Base-by-base conservation (phyloP, 176 grass and related monocot species). In the Neostapfia colusana region DNA sequence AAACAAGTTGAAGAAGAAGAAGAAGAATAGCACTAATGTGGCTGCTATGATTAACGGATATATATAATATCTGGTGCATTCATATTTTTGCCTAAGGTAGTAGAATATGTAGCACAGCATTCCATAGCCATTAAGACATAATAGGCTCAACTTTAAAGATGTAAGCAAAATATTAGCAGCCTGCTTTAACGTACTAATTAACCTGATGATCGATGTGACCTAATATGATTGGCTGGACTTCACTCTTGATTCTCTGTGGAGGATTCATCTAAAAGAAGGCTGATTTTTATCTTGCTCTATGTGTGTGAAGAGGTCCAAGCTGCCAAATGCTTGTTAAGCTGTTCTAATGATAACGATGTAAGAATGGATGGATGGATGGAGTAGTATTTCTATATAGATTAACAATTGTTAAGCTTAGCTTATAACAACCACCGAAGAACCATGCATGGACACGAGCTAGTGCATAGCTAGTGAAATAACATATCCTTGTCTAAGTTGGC, bases 101-200 rank as follows among this genome's bases (percentile, higher is more conserved):
- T 60, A 60, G 74, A 83, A 83, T 72, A 87, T 83, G 26, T 72
- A 82, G 28, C 74, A 67, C 58, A 77, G 46, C 57, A 82, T 77
- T 66, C n/a, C 76, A 56, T 86, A 81, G 78, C 56, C 79, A 15
- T 25, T 43, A 81, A 63, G 57, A 16, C 21, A 20, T 78, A 27
- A 58, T 57, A 11, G 70, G 15, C 37, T 83, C 50, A 25, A 67
- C 67, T 77, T 72, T 66, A 41, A 46, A 43, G 80, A 79, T 74
- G 44, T 74, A 79, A 56, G 53, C 56, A 79, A 23, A 69, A 80
- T 49, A 78, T 73, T 70, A 65, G 74, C 60, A 49, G 40, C 15
- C 6, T 60, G n/a, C 69, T 79, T 75, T 35, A 83, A 79, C 85
- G 69, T 55, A 75, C 44, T n/a, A n/a, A n/a, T 79, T 83, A 79